Conservation (phyloP, 805 yeast genomes). For the Hanseniaspora thailandica region DNA sequence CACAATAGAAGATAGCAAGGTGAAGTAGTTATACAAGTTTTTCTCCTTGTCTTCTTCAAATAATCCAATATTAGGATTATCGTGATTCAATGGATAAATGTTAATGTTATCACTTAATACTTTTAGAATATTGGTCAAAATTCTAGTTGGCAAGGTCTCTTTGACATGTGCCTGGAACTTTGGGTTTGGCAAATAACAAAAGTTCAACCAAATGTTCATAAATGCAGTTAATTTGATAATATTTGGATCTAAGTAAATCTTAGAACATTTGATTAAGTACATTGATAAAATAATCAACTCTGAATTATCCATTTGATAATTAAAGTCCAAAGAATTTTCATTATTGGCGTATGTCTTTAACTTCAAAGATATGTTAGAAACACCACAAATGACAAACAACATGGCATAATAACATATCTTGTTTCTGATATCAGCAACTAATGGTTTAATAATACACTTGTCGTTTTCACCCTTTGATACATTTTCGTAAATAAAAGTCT, state of each 20-base stretch:
- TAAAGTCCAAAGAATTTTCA: neutral
- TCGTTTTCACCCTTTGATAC: neutral
- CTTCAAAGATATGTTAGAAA: neutral
- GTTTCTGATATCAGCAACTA: neutral
- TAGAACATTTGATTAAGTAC: neutral
- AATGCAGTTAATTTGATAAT: neutral
- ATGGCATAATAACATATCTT: neutral
- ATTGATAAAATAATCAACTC: neutral
- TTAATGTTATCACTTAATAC: neutral
- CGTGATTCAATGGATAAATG: neutral
- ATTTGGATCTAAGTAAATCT: neutral
- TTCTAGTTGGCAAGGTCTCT: neutral
- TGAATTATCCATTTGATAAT: neutral
- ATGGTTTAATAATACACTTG: neutral
- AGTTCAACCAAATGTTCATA: neutral
- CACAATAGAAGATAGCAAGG: neutral
- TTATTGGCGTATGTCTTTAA: neutral
- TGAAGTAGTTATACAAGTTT: neutral
- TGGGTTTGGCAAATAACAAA: constrained; percentile 1
- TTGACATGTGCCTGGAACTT: neutral
- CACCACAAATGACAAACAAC: neutral
- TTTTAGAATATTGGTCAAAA: neutral
- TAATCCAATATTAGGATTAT: neutral
- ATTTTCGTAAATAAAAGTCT: neutral
- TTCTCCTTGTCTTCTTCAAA: neutral